Evolutionary conservation across 192 early-diverging fungal genomes (phyloP).

Genomic region (Obelidium mucronatum): DNA sequence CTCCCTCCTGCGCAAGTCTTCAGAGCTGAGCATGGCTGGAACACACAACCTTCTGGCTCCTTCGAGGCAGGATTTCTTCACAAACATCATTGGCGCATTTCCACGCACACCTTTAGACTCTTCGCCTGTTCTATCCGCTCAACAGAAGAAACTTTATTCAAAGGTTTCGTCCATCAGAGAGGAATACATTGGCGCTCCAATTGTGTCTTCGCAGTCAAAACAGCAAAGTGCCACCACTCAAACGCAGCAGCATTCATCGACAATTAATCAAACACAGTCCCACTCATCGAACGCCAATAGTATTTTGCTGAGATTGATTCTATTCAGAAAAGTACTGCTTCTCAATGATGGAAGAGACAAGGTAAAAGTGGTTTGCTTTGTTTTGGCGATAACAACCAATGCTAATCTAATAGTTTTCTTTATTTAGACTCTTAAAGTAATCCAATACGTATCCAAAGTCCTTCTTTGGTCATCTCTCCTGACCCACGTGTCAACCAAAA

Average conservation of each 20-base stretch:
- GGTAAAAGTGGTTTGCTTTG: too few relatives aligned
- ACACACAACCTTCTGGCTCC: neutral
- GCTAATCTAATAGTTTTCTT: too few relatives aligned
- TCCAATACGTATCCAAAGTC: conserved; percentile 82
- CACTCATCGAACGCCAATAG: neutral
- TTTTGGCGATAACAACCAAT: too few relatives aligned
- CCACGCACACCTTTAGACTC: neutral
- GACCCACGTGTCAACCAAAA: neutral
- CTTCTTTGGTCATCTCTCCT: conserved; percentile 59
- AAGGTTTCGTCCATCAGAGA: neutral
- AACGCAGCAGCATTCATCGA: too few relatives aligned
- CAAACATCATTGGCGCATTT: too few relatives aligned
- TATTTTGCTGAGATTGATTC: conserved; percentile 34
- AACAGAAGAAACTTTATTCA: neutral
- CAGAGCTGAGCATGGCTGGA: neutral
- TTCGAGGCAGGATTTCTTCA: too few relatives aligned
- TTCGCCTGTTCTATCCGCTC: neutral
- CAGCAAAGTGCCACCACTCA: too few relatives aligned
- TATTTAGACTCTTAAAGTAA: conserved; percentile 61
- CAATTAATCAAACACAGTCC: neutral
- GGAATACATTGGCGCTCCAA: neutral
- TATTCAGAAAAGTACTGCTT: conserved; percentile 69
- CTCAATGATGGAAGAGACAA: conserved; percentile 88
- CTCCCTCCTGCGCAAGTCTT: neutral
- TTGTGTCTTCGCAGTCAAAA: too few relatives aligned